Conservation (phyloP, 306 rosid genomes). For the Myrica gale region DNA sequence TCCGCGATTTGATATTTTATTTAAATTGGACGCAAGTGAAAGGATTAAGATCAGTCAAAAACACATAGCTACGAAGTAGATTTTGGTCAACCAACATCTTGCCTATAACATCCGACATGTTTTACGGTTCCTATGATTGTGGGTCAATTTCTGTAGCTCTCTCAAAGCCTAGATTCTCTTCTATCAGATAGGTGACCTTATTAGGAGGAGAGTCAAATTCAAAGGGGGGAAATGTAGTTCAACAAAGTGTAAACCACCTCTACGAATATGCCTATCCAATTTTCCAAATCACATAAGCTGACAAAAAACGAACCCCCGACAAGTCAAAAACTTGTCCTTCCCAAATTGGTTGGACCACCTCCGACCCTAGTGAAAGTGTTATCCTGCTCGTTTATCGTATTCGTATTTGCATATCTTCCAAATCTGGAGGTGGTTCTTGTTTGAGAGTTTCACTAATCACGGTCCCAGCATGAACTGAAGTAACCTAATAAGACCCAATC, state of each 20-base stretch:
- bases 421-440: too few relatives aligned
- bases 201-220: background rate
- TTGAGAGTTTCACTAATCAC: background rate
- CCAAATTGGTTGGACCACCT: background rate
- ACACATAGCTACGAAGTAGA: too few relatives aligned
- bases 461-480: background rate
- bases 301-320: too few relatives aligned
- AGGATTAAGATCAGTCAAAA: too few relatives aligned
- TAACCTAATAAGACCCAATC: background rate
- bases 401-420: too few relatives aligned
- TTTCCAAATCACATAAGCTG: background rate
- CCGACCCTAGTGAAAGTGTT: too few relatives aligned
- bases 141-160: background rate
- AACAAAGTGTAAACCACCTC: background rate
- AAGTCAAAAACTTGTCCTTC: background rate
- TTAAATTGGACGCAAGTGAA: too few relatives aligned
- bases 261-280: background rate
- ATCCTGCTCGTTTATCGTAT: too few relatives aligned
- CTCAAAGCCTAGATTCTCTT: background rate
- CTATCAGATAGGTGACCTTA: background rate
- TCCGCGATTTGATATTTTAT: too few relatives aligned
- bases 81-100: too few relatives aligned
- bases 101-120: too few relatives aligned
- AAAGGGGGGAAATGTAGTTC: background rate
- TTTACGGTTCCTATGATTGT: too few relatives aligned